Percentiles rank a stretch among this genome's conserved stretches.
phyloP scores from a whole-genome alignment of 352 stramenopile species.

The Halophytophthora polymorphica region DNA sequence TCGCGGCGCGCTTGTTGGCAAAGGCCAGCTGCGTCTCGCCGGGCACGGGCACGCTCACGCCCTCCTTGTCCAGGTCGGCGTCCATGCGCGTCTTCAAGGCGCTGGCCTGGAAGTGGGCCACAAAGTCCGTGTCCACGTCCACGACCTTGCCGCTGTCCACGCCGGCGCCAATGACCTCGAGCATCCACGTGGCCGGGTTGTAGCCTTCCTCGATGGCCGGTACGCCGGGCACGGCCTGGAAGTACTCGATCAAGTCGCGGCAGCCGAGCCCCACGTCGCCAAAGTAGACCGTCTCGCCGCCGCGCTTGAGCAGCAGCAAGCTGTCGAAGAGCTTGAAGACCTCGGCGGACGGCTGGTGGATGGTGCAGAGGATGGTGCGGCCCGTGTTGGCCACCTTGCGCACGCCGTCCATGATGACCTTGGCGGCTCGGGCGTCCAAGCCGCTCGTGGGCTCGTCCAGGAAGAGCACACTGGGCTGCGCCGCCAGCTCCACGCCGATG shows the following conservation, averaged over 20 bases:
- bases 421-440: constrained; percentile 77
- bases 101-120: constrained; percentile 20
- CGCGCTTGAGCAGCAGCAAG: constrained; percentile 65
- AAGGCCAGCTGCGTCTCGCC: constrained; percentile 24
- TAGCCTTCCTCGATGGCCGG: constrained; percentile 49
- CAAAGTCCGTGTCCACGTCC: constrained; percentile 28
- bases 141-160: constrained; percentile 22
- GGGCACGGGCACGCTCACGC: constrained; percentile 8
- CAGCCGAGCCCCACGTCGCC: constrained; percentile 27
- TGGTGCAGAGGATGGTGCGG: constrained; percentile 83
- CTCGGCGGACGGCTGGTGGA: constrained; percentile 86
- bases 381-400: constrained; percentile 73
- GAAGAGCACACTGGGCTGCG: constrained; percentile 79
- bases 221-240: constrained; percentile 35
- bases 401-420: constrained; percentile 80
- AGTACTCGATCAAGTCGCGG: constrained; percentile 37
- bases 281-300: constrained; percentile 45
- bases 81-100: constrained; percentile 17
- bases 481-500: constrained; percentile 89
- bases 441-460: constrained; percentile 83
- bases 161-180: constrained; percentile 56
- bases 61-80: constrained; percentile 21
- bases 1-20: constrained; percentile 28
- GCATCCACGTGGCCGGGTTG: constrained; percentile 76
- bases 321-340: constrained; percentile 86